These are phyloP conservation scores for Tolypocladium ophioglossoides DNA, from an alignment of 2,329 filamentous ascomycete species.

Conservation along the genomic window DNA sequence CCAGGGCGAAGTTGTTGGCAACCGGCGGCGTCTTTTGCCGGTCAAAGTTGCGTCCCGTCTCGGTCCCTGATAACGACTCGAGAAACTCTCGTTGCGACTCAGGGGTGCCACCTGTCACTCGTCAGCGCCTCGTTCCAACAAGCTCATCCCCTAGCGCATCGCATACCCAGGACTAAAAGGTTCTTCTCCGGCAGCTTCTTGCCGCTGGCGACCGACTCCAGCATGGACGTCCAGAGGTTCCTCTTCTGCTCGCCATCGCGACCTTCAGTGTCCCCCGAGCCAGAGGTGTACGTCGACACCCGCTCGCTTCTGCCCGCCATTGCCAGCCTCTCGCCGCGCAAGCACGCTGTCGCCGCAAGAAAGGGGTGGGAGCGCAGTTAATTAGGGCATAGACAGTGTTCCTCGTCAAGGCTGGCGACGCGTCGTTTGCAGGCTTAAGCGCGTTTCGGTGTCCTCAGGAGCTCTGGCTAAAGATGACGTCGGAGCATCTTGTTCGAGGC, in stretches of 20 bases:
- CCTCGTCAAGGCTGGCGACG: constrained; percentile 3
- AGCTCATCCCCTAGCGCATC: neutral
- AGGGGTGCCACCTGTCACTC: constrained; percentile 57
- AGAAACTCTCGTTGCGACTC: constrained; percentile 80
- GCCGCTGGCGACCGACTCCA: constrained; percentile 81
- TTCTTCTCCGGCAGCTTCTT: constrained; percentile 90
- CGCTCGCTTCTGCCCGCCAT: constrained; percentile 45
- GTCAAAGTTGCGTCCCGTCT: constrained; percentile 42
- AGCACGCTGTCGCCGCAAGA: constrained; percentile 6
- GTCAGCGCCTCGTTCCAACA: constrained; percentile 16
- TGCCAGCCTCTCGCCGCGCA: constrained; percentile 3
- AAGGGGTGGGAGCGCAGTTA: neutral
- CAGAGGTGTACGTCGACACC: constrained; percentile 48
- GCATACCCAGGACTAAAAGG: constrained; percentile 69
- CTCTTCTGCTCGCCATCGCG: constrained; percentile 65
- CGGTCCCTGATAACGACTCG: constrained; percentile 48
- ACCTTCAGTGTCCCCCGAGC: constrained; percentile 42
- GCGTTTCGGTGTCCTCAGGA: constrained; percentile 11
- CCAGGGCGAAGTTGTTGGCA: constrained; percentile 84
- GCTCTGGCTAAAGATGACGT: constrained; percentile 11
- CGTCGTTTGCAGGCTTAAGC: neutral
- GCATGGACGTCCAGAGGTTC: constrained; percentile 90
- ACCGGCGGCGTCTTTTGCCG: constrained; percentile 61
- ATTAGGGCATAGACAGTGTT: neutral
- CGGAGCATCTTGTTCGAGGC: constrained; percentile 16